These are phyloP conservation scores for Petrea volubilis DNA, from an alignment of 257 asterid species.

Conservation along the genomic window DNA sequence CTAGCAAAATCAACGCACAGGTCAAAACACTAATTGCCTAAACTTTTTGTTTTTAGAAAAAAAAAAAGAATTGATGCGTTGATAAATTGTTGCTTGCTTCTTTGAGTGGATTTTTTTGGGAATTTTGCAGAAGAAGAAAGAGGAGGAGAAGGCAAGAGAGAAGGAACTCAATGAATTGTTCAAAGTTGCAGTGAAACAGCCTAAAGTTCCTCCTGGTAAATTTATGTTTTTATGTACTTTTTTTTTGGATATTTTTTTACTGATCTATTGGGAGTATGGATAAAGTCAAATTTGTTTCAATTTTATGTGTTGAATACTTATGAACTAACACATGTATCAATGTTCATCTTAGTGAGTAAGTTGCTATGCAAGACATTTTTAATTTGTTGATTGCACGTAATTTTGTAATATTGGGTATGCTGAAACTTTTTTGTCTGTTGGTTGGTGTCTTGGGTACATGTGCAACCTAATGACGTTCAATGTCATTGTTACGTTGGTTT, in stretches of 20 bases:
- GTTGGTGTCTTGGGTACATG: neutral
- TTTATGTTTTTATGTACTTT: neutral
- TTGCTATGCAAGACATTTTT: neutral
- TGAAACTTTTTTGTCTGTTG: neutral
- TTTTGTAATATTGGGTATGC: neutral
- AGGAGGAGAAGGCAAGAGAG: constrained; percentile 69
- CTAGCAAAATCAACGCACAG: constrained; percentile 58
- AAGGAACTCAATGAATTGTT: constrained; percentile 81
- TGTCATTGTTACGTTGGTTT: constrained; percentile 26
- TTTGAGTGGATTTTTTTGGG: neutral
- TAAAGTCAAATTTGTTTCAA: neutral
- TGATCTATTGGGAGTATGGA: neutral
- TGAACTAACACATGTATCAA: neutral
- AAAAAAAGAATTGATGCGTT: no score
- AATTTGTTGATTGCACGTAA: neutral
- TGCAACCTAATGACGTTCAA: neutral
- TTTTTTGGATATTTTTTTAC: neutral
- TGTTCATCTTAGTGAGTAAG: neutral
- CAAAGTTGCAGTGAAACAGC: constrained; percentile 88
- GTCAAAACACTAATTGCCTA: constrained; percentile 23
- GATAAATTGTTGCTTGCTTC: neutral
- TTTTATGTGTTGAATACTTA: neutral
- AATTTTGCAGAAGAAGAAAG: constrained; percentile 64
- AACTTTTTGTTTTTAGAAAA: neutral
- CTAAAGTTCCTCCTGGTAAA: constrained; percentile 93